These are phyloP conservation scores for Scleroderma bovista DNA, from an alignment of 768 basidiomycete species.

Conservation along the genomic window DNA sequence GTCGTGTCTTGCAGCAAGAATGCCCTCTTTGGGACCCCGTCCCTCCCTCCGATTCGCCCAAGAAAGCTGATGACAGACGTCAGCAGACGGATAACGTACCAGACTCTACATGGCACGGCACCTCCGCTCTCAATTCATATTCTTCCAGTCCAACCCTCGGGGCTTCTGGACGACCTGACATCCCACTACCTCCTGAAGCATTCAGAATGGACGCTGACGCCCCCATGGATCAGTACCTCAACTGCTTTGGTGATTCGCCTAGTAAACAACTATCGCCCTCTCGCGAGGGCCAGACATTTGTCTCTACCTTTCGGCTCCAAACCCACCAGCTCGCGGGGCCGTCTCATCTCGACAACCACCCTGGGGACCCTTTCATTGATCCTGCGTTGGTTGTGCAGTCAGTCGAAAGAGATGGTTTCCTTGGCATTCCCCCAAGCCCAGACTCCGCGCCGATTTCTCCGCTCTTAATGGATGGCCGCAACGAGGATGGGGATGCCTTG, in stretches of 20 bases:
- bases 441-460: background rate
- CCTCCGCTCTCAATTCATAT: background rate
- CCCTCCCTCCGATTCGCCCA: background rate
- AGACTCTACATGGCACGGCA: background rate
- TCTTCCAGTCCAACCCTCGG: background rate
- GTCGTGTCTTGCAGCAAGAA: constrained; percentile 7
- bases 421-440: constrained; percentile 26
- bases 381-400: constrained; percentile 2
- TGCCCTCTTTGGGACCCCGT: constrained; percentile 14
- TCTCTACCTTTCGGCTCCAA: constrained; percentile 8
- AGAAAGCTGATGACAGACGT: background rate
- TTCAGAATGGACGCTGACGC: constrained; percentile 10
- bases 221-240: constrained; percentile 25
- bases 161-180: background rate
- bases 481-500: constrained; percentile 3
- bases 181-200: background rate
- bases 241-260: constrained; percentile 21
- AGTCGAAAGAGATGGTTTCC: constrained; percentile 14
- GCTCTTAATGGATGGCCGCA: background rate
- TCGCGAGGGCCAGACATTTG: background rate
- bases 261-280: constrained; percentile 2
- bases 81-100: background rate
- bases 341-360: background rate
- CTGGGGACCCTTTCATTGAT: constrained; percentile 4
- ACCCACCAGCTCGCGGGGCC: constrained; percentile 1